Percentiles rank a stretch among this genome's conserved stretches.
Evolutionary conservation across 1,139 yeast genomes (phyloP).

Genomic region (Geotrichum carabidarum): DNA sequence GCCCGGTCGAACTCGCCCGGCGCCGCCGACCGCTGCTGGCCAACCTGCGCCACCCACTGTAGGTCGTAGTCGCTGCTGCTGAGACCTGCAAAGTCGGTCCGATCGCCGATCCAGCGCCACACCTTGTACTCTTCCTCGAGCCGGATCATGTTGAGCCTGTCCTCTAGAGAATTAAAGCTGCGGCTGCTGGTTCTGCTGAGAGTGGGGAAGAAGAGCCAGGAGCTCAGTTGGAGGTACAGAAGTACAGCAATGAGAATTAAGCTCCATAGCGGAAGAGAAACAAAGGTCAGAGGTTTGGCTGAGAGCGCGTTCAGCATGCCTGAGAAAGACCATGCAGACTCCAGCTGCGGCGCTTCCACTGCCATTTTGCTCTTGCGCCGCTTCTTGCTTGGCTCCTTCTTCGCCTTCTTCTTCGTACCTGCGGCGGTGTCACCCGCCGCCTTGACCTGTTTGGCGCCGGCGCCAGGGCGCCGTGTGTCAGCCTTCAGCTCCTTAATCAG

Average conservation of each 20-base stretch:
- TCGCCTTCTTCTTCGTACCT: not conserved
- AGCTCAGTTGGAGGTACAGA: constrained; percentile 10
- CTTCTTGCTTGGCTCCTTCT: not conserved
- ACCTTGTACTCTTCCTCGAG: constrained; percentile 56
- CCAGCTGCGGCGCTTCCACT: not conserved
- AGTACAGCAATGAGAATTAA: constrained; percentile 21
- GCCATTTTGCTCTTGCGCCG: not conserved
- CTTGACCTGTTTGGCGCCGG: constrained; percentile 26
- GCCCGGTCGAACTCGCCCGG: not conserved
- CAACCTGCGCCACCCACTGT: not conserved
- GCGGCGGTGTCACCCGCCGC: constrained; percentile 12
- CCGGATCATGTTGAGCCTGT: constrained; percentile 12
- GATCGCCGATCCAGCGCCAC: constrained; percentile 77
- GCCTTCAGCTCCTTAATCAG: constrained; percentile 54
- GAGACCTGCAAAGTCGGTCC: constrained; percentile 33
- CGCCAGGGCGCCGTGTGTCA: constrained; percentile 37
- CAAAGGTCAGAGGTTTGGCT: constrained; percentile 20
- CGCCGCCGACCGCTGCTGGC: not conserved
- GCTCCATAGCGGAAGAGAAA: constrained; percentile 25
- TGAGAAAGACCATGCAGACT: not conserved
- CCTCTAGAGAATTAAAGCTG: not conserved
- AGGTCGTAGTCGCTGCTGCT: not conserved
- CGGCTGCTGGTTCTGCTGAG: constrained; percentile 4
- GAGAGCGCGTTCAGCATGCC: constrained; percentile 4
- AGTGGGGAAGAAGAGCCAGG: not conserved